Conservation (phyloP, 2,329 filamentous ascomycete genomes). For the Colletotrichum coccodes region DNA sequence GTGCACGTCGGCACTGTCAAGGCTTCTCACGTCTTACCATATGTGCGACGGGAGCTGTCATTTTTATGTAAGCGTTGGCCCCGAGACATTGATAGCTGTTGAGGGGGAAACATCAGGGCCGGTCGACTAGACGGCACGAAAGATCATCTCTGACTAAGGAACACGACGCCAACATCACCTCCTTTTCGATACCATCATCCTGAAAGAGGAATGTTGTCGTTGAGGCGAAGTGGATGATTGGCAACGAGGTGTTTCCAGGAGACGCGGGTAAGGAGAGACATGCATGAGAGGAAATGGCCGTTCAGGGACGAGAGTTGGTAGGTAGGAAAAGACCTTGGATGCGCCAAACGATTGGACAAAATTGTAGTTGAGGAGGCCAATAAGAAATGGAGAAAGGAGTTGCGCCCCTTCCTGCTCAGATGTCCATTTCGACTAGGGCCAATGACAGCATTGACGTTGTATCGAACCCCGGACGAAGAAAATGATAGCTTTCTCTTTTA, state of each 20-base stretch:
- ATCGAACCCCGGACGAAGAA: background rate
- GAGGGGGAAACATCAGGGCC: background rate
- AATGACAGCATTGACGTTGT: conserved; percentile 11
- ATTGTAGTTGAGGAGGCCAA: conserved; percentile 27
- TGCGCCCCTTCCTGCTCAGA: conserved; percentile 23
- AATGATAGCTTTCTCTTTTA: background rate
- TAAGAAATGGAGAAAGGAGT: conserved; percentile 36
- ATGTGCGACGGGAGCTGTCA: conserved; percentile 12
- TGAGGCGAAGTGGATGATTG: conserved; percentile 20
- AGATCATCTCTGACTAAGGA: conserved; percentile 18
- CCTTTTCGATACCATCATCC: conserved; percentile 2
- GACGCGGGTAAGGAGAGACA: conserved; percentile 44
- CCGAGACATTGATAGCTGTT: background rate
- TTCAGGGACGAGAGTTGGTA: conserved; percentile 7
- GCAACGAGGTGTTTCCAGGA: conserved; percentile 27
- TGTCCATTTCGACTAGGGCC: conserved; percentile 9
- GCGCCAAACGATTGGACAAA: conserved; percentile 28
- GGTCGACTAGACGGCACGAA: conserved; percentile 11
- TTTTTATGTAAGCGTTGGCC: background rate
- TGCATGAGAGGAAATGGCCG: conserved; percentile 36
- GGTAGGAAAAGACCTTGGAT: conserved; percentile 23
- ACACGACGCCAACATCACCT: conserved; percentile 11
- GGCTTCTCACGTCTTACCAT: background rate
- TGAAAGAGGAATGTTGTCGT: conserved; percentile 20
- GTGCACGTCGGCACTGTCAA: conserved; percentile 2